Conservation (phyloP, 208 protist species). For the Leishmania lainsoni region DNA sequence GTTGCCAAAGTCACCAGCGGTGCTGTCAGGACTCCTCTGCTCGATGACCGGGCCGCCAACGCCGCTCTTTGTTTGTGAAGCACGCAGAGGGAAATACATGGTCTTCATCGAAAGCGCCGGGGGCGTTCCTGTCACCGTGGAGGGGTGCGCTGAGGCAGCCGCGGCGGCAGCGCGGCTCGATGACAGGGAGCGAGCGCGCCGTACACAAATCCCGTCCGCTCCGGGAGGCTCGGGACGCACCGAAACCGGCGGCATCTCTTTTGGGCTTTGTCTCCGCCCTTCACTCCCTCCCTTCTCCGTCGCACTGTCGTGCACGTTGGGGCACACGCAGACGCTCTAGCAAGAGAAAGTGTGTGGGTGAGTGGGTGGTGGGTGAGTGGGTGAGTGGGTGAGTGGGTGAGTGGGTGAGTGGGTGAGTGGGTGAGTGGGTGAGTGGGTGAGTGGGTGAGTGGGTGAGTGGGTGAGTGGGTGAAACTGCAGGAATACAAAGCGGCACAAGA, state of each 20-base stretch:
- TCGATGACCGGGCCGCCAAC: not conserved
- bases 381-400: not conserved
- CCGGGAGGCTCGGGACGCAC: not conserved
- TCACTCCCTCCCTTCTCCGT: not conserved
- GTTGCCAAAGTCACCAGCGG: not conserved
- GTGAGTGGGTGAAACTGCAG: not conserved
- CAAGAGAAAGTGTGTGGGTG: not conserved
- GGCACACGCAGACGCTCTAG: not conserved
- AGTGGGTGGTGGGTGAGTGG: not conserved
- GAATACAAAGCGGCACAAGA: not conserved
- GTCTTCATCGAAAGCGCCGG: not conserved
- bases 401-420: not conserved
- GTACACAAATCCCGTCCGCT: slow-evolving; percentile 1
- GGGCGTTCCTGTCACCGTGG: not conserved
- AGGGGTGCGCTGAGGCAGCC: not conserved
- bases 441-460: not conserved
- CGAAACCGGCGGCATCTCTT: not conserved
- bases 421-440: not conserved
- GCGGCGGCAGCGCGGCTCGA: not conserved
- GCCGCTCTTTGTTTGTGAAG: not conserved
- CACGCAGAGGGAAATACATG: not conserved
- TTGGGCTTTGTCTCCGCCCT: not conserved
- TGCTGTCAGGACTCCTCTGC: not conserved
- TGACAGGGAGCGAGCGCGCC: not conserved
- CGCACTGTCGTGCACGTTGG: not conserved